These are phyloP conservation scores for Backusella liffmaniae DNA, from an alignment of 192 early-diverging fungal genomes.

Conservation along the genomic window DNA sequence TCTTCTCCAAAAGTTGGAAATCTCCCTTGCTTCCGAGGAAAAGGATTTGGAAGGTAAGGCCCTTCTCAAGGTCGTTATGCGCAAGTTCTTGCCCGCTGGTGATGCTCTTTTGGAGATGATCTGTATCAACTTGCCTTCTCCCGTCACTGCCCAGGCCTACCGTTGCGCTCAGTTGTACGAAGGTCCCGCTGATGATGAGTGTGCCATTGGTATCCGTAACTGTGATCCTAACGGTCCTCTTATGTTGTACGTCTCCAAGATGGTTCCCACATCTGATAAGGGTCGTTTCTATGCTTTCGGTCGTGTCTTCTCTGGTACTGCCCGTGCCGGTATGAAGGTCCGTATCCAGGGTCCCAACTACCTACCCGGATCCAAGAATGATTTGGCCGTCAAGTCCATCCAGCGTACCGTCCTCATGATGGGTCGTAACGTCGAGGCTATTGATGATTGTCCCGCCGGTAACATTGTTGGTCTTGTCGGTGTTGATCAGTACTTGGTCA, in stretches of 20 bases:
- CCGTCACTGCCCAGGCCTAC: too few species aligned
- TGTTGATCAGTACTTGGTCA: constrained; percentile 99
- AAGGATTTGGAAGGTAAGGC: constrained; percentile 89
- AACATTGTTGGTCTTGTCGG: constrained; percentile 99
- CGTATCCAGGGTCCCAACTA: constrained; percentile 99
- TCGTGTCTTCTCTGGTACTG: constrained; percentile 99
- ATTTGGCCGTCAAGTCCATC: constrained; percentile 93
- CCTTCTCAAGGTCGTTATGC: constrained; percentile 94
- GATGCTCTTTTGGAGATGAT: constrained; percentile 99
- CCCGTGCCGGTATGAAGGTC: constrained; percentile 96
- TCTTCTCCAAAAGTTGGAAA: constrained; percentile 86
- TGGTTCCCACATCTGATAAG: constrained; percentile 98
- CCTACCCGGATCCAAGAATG: constrained; percentile 84
- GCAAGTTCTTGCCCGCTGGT: constrained; percentile 97
- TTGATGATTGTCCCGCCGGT: constrained; percentile 98
- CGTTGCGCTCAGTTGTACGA: constrained; percentile 59
- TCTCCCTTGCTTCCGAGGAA: constrained; percentile 83
- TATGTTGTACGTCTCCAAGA: constrained; percentile 99
- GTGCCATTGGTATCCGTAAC: constrained; percentile 80
- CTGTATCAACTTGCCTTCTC: constrained; percentile 82
- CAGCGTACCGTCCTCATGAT: constrained; percentile 99
- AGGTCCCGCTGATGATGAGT: constrained; percentile 93
- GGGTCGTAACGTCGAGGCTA: constrained; percentile 96
- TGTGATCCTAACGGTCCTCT: constrained; percentile 95
- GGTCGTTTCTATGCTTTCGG: constrained; percentile 99